Percentiles rank a stretch among this genome's conserved stretches.
Conservation (phyloP, 345 rosid genomes). For the Melaleuca alternifolia region DNA sequence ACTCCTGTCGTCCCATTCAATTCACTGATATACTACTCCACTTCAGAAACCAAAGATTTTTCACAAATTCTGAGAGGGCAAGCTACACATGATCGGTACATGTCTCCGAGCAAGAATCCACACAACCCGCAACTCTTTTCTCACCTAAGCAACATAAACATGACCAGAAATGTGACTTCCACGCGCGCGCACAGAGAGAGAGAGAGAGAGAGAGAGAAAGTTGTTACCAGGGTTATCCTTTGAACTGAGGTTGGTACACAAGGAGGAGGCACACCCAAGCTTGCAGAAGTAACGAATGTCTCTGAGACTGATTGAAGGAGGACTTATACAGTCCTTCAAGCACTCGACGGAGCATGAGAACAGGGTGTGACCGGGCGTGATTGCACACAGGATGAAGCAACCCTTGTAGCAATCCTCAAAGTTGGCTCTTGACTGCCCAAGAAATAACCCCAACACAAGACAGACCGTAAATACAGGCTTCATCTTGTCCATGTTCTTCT, state of each 20-base stretch:
- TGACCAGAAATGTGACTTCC: neutral
- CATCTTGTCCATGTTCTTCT: neutral
- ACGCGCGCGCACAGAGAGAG: neutral
- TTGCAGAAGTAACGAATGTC: constrained; percentile 18
- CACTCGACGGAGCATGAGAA: constrained; percentile 15
- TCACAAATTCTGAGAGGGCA: neutral
- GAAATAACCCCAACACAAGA: constrained; percentile 9
- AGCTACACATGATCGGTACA: constrained; percentile 9
- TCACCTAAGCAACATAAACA: constrained; percentile 8
- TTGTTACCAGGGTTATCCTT: constrained; percentile 18
- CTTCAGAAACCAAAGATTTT: no score
- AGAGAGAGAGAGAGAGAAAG: neutral
- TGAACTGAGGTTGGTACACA: constrained; percentile 33
- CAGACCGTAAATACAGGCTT: neutral
- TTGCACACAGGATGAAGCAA: constrained; percentile 22
- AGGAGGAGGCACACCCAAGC: constrained; percentile 34
- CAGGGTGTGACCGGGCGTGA: neutral
- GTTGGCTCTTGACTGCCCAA: constrained; percentile 5
- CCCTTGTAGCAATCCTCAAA: constrained; percentile 20
- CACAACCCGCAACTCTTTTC: constrained; percentile 28
- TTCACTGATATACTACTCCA: neutral
- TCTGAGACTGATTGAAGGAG: neutral
- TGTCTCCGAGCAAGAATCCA: constrained; percentile 24
- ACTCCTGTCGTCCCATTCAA: no score
- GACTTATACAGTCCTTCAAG: constrained; percentile 22